Percentiles rank a stretch among this genome's conserved stretches.
These are phyloP conservation scores for Alternaria longipes DNA, from an alignment of 2,329 filamentous ascomycete species.

Conservation along the genomic window DNA sequence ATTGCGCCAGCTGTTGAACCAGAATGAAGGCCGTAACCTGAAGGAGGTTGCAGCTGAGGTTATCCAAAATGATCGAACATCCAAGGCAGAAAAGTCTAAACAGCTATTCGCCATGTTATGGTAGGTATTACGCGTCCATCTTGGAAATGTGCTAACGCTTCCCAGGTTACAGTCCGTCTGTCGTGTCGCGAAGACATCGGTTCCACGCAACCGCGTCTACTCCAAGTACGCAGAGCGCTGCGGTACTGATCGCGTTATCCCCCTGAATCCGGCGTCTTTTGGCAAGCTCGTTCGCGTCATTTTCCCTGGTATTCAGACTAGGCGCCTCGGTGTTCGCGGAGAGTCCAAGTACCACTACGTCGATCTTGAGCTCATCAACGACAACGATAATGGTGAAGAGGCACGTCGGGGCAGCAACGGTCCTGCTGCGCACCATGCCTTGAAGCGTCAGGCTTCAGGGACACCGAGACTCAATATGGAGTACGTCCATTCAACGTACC, in stretches of 20 bases:
- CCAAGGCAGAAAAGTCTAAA: constrained; percentile 82
- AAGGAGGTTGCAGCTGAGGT: constrained; percentile 79
- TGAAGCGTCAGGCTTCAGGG: constrained; percentile 46
- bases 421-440: constrained; percentile 31
- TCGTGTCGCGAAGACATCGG: constrained; percentile 78
- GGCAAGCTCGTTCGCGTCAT: constrained; percentile 96
- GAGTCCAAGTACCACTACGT: constrained; percentile 98
- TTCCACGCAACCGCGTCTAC: constrained; percentile 92
- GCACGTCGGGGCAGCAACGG: constrained; percentile 32
- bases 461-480: constrained; percentile 49
- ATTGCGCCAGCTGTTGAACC: constrained; percentile 77
- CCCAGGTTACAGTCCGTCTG: constrained; percentile 77
- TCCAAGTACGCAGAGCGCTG: constrained; percentile 94
- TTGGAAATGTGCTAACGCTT: constrained; percentile 34
- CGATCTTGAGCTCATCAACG: constrained; percentile 61
- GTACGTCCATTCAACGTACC: constrained; percentile 22
- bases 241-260: constrained; percentile 90
- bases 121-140: constrained; percentile 58
- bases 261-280: constrained; percentile 95
- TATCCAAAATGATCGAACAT: constrained; percentile 80
- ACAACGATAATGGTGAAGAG: constrained; percentile 46
- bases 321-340: constrained; percentile 88
- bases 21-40: constrained; percentile 72
- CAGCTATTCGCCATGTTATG: constrained; percentile 91
- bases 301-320: constrained; percentile 92